phyloP scores from a whole-genome alignment of 331 rosid species.

The Quercus tomentella region DNA sequence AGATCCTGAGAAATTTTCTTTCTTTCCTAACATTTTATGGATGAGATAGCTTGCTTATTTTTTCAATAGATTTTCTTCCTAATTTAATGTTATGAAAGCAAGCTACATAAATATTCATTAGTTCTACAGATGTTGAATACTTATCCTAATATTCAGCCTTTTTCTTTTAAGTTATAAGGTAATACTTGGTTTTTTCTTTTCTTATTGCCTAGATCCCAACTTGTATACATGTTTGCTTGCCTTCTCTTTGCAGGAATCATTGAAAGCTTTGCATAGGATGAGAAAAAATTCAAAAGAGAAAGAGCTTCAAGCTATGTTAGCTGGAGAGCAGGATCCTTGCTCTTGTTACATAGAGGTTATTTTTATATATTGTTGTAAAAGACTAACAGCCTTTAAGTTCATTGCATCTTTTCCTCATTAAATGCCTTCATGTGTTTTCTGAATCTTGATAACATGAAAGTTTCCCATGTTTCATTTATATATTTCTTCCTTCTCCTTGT shows the following conservation, averaged over 20 bases:
- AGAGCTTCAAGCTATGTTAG: conserved; percentile 86
- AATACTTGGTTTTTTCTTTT: neutral
- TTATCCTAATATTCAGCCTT: neutral
- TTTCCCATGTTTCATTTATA: neutral
- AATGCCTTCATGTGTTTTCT: neutral
- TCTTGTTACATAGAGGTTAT: conserved; percentile 88
- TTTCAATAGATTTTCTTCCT: neutral
- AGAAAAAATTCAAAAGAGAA: conserved; percentile 75
- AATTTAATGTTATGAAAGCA: neutral
- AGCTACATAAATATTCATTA: neutral
- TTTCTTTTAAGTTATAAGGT: conserved; percentile 8
- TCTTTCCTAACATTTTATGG: too few relatives aligned
- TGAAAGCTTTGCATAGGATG: conserved; percentile 68
- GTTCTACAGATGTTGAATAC: conserved; percentile 5
- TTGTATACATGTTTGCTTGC: conserved; percentile 23
- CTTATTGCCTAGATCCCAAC: conserved; percentile 7
- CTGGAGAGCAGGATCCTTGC: conserved; percentile 83
- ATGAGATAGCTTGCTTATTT: neutral
- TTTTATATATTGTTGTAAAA: conserved; percentile 2
- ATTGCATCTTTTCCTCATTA: neutral
- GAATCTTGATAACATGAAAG: conserved; percentile 5
- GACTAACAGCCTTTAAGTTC: neutral
- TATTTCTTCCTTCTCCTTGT: neutral
- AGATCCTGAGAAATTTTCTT: too few relatives aligned
- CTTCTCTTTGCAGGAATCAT: conserved; percentile 60